phyloP scores from a whole-genome alignment of 1,284 basidiomycete species.

The Ustilago hordei region DNA sequence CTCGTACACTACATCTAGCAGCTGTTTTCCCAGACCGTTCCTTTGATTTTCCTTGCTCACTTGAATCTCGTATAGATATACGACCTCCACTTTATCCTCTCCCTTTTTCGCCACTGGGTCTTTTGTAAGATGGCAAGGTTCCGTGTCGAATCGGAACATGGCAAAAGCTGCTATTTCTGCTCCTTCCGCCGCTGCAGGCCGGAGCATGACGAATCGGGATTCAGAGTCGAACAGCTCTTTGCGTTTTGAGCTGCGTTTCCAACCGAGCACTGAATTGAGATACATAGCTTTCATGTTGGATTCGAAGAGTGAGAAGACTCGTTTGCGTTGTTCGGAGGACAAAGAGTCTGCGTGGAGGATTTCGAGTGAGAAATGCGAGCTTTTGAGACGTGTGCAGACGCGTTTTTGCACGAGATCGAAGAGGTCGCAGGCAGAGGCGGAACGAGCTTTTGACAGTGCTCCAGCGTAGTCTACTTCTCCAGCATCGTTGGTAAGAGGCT shows the following conservation, averaged over 20 bases:
- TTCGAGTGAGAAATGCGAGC: conserved; percentile 24
- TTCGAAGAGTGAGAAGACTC: conserved; percentile 43
- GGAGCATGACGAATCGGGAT: conserved; percentile 43
- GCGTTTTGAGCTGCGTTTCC: conserved; percentile 35
- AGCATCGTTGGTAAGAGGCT: background rate
- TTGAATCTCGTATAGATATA: conserved; percentile 52
- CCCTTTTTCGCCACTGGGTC: conserved; percentile 19
- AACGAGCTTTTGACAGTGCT: conserved; percentile 16
- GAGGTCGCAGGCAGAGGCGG: conserved; percentile 8
- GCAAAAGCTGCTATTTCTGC: conserved; percentile 42
- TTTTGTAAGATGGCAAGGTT: conserved; percentile 8
- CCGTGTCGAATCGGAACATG: conserved; percentile 50
- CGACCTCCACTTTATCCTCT: conserved; percentile 34
- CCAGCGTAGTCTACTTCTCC: conserved; percentile 20
- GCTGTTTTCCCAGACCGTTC: conserved; percentile 32
- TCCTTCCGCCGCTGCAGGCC: conserved; percentile 21
- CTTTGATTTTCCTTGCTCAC: conserved; percentile 26
- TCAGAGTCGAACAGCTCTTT: conserved; percentile 33
- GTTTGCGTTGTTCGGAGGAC: conserved; percentile 44
- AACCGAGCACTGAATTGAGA: conserved; percentile 34
- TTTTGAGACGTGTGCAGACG: conserved; percentile 24
- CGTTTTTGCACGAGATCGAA: conserved; percentile 20
- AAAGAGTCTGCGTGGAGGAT: conserved; percentile 10
- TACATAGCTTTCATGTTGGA: conserved; percentile 52
- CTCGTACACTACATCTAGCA: conserved; percentile 30